Evolutionary conservation across 2,329 filamentous ascomycete species (phyloP), one percentile per base, ranked within the genome.

Genomic region (Chaetomiaceae sp.): DNA sequence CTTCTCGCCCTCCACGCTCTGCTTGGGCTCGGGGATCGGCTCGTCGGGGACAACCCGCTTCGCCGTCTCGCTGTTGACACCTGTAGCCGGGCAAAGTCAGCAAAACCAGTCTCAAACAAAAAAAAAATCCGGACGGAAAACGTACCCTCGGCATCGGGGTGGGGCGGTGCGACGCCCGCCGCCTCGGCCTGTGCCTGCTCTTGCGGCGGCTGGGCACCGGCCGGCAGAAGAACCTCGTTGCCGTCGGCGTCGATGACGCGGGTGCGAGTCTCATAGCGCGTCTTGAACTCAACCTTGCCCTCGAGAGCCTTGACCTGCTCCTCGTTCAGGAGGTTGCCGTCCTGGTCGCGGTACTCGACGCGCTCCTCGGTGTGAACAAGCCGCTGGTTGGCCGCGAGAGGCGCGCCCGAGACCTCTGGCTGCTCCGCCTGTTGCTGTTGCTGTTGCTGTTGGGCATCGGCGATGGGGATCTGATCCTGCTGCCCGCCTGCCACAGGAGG

Each of bases 231-330:
- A n/a, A 96, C 70, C 64, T 95, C 87, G 58, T 91, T 89, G 53
- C 91, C 93, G 38, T 82, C 68, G 46, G 80, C 81, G 68, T 96
- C 89, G 35, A 96, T 76, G 50, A 97, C 70, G 51, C 89, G 85
- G 8, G 90, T 96, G 58, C 87, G 81, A n/a, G 92, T 96, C 75
- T 97, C 92, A 66, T 96, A 96, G 59, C 86, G 86, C 12, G 93
- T 97, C 73, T 95, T 85, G 73, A 99, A 96, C 63, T 89, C 89
- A 53, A 97, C 91, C 70, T 96, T 95, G 63, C 92, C 93, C 68
- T 92, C 81, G 27, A 99, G 81, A 17, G 80, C 81, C 63, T 86
- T 82, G 53, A 99, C 90, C 66, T 96, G 82, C 63, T 90, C 87
- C 48, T 86, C 82, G 63, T 92, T 75, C 27, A 99, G 79, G 27